These are phyloP conservation scores for Batkoa obscura DNA, from an alignment of 371 early-diverging fungal species.

Conservation along the genomic window DNA sequence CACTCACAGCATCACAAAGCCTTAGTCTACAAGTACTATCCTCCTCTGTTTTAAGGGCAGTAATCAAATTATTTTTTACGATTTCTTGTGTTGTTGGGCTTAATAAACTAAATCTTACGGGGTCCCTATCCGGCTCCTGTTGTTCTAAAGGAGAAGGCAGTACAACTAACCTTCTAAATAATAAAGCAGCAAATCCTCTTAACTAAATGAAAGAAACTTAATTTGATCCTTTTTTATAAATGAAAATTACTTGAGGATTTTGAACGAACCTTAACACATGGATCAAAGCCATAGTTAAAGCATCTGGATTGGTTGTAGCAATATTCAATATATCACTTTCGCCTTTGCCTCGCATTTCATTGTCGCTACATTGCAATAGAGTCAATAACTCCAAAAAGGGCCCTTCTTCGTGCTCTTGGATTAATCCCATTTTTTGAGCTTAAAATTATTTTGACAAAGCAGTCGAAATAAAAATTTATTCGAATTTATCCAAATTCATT, in stretches of 20 bases:
- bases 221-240: neutral
- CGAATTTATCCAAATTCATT: too few relatives aligned
- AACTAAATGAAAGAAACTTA: neutral
- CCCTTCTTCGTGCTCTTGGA: too few relatives aligned
- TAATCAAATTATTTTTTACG: conserved; percentile 44
- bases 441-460: too few relatives aligned
- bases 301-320: neutral
- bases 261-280: neutral
- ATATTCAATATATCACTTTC: neutral
- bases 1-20: conserved; percentile 78
- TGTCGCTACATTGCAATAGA: neutral
- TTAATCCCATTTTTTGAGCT: too few relatives aligned
- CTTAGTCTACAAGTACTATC: conserved; percentile 61
- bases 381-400: too few relatives aligned
- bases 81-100: conserved; percentile 48
- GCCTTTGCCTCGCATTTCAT: neutral
- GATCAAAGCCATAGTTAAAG: neutral
- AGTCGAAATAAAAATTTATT: too few relatives aligned
- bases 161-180: conserved; percentile 1
- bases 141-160: neutral
- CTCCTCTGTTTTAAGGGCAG: conserved; percentile 51
- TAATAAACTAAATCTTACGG: neutral
- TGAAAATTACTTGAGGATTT: neutral
- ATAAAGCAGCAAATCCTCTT: neutral
- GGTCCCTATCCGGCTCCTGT: neutral